phyloP scores from a whole-genome alignment of 306 rosid species.

The Oxytropis ochrocephala region DNA sequence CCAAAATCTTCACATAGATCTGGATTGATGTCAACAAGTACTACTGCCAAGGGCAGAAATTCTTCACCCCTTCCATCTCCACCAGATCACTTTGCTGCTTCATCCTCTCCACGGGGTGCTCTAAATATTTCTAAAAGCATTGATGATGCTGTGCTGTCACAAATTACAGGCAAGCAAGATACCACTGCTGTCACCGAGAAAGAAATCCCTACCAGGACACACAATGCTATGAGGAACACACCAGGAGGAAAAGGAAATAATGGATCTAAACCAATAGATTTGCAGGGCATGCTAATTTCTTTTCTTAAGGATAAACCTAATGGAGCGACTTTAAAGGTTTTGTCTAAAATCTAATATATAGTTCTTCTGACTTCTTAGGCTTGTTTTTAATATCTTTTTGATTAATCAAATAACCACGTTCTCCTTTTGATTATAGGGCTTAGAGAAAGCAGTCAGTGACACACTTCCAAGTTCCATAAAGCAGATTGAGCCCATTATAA shows the following conservation, averaged over 20 bases:
- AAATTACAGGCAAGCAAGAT: constrained; percentile 48
- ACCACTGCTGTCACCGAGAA: constrained; percentile 45
- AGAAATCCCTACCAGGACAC: constrained; percentile 42
- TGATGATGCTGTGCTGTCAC: constrained; percentile 56
- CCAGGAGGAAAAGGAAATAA: constrained; percentile 50
- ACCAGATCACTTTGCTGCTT: constrained; percentile 53
- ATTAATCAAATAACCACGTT: neutral
- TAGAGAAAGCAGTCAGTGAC: constrained; percentile 85
- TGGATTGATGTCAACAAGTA: constrained; percentile 41
- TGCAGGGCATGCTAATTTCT: constrained; percentile 58
- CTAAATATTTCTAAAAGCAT: constrained; percentile 45
- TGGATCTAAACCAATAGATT: constrained; percentile 58
- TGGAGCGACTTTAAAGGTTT: constrained; percentile 79
- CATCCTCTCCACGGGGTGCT: constrained; percentile 59
- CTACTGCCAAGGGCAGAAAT: constrained; percentile 52
- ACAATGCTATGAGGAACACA: constrained; percentile 37
- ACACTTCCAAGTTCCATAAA: constrained; percentile 52
- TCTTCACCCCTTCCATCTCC: constrained; percentile 78
- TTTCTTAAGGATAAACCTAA: constrained; percentile 72
- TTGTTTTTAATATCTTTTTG: neutral
- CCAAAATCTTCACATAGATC: constrained; percentile 52
- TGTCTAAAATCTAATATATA: neutral
- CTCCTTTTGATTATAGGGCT: constrained; percentile 43
- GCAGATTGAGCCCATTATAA: constrained; percentile 71
- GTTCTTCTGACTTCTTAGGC: constrained; percentile 5